Base-by-base conservation (phyloP, 352 stramenopile genomes). In the Globisporangium okanoganense region DNA sequence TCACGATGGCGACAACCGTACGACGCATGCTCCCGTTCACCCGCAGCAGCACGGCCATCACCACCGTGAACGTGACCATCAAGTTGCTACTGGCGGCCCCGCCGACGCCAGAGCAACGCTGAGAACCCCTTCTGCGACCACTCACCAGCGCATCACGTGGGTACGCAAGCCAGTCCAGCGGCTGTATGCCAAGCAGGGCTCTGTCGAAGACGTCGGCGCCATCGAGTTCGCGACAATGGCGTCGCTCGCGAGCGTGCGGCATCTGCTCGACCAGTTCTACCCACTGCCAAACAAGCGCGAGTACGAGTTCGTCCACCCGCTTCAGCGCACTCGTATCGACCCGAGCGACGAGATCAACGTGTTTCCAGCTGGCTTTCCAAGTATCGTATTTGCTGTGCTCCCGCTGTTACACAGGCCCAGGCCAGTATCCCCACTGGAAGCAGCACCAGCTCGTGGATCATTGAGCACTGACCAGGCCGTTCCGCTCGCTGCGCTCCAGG, bases 211-310 rank as follows among this genome's bases (percentile, higher is more conserved):
- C 0, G 4, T 73, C 5, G 69, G 69, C 6, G 27, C 25, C 14
- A 56, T 76, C 41, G 70, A 74, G 49, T 74, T 77, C 27, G 44
- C 65, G 31, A 68, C 55, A 4, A 29, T 65, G 22, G 63, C 70
- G 7, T 60, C 66, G 25, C 63, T 77, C 31, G 70, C 60, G 8
- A 64, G 61, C 36, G 57, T 66, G 47, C 63, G 66, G 2, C n/a
- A 22, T 13, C 70, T 76, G 24, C 58, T 76, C 29, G 56, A 72
- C 33, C 63, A 73, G 53, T 76, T 76, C 53, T 69, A 72, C 31
- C 70, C 66, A 18, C 44, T 70, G n/a, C 59, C 66, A 0, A 58
- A 53, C 53, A 48, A 64, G 10, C 69, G 63, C 50, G 47, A 60
- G 22, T 73, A 69, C 63, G 59, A 66, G 27, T 76, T 76, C 44